phyloP scores from a whole-genome alignment of 176 grass and related monocot genomes.

The Leersia perrieri region DNA sequence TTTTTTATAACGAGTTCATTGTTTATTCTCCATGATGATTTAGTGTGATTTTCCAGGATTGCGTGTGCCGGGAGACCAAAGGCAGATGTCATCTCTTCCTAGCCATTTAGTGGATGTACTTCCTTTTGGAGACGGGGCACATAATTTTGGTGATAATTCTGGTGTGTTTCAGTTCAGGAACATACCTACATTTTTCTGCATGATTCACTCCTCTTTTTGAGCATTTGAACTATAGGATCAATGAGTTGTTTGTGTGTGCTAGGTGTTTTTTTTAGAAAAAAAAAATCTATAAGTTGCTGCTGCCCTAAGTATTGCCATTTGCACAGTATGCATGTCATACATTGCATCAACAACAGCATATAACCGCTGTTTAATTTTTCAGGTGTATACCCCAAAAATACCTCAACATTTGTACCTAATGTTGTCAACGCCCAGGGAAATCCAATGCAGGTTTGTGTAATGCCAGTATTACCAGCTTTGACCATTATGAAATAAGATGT shows the following conservation, averaged over 20 bases:
- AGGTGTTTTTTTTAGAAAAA: neutral
- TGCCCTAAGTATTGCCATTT: conserved; percentile 26
- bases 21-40: neutral
- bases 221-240: neutral
- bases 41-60: conserved; percentile 52
- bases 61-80: conserved; percentile 66
- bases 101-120: conserved; percentile 87
- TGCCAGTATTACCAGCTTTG: neutral
- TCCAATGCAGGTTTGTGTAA: conserved; percentile 67
- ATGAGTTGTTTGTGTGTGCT: conserved; percentile 8
- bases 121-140: conserved; percentile 57
- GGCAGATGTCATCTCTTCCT: conserved; percentile 86
- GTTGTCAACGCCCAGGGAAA: conserved; percentile 50
- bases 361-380: conserved; percentile 26
- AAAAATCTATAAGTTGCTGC: neutral
- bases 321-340: conserved; percentile 4
- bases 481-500: conserved; percentile 15
- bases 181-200: conserved; percentile 18
- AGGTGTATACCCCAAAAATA: conserved; percentile 64
- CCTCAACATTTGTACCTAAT: conserved; percentile 56
- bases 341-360: conserved; percentile 3
- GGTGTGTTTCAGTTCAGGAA: conserved; percentile 26
- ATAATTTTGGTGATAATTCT: conserved; percentile 81
- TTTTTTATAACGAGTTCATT: neutral
- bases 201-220: neutral